Percentiles rank a stretch among this genome's conserved stretches.
phyloP scores from a whole-genome alignment of 1,139 yeast genomes.

The Diutina mesorugosa region DNA sequence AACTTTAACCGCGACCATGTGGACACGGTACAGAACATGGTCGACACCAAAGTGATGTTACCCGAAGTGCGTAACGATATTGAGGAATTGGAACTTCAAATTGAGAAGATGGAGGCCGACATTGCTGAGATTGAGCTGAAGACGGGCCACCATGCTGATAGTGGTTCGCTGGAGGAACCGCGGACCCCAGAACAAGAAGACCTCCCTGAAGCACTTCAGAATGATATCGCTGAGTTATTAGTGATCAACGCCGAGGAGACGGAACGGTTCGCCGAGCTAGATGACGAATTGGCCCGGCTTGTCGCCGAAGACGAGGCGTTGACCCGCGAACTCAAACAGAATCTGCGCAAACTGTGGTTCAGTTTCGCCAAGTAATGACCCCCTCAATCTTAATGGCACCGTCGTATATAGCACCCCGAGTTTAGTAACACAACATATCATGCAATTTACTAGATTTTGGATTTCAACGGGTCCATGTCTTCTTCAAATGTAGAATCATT shows the following conservation, averaged over 20 bases:
- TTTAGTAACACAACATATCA: too few species aligned
- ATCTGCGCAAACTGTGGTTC: constrained; percentile 21
- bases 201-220: constrained; percentile 20
- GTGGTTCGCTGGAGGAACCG: neutral
- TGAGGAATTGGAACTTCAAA: constrained; percentile 55
- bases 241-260: constrained; percentile 42
- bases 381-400: too few species aligned
- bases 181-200: neutral
- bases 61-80: constrained; percentile 61
- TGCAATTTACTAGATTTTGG: too few species aligned
- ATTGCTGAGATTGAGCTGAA: constrained; percentile 38
- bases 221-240: constrained; percentile 34
- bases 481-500: too few species aligned
- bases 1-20: constrained; percentile 66
- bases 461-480: too few species aligned
- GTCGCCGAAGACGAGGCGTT: constrained; percentile 16
- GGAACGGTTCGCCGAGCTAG: constrained; percentile 41
- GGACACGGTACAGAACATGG: constrained; percentile 27
- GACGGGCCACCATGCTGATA: constrained; percentile 6
- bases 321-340: constrained; percentile 14
- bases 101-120: constrained; percentile 40
- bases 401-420: too few species aligned
- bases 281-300: constrained; percentile 29
- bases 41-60: constrained; percentile 24
- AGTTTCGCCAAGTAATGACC: constrained; percentile 5